Conservation (phyloP, 768 basidiomycete species). For the Peribolospora kevripleyi region DNA sequence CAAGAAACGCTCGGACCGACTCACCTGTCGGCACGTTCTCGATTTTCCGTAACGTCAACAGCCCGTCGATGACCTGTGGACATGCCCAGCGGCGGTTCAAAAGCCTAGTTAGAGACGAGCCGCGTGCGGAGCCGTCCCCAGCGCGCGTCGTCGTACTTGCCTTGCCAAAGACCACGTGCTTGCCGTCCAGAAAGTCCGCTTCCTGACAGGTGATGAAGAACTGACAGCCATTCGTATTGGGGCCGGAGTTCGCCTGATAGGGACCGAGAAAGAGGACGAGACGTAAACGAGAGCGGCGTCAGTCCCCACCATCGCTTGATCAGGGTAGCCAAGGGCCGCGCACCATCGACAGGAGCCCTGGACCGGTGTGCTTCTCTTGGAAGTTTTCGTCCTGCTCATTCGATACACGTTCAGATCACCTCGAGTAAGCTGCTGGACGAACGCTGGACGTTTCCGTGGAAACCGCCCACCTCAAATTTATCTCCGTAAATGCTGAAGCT, state of each 20-base stretch:
- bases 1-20: background rate
- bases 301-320: background rate
- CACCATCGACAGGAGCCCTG: slow-evolving; percentile 82
- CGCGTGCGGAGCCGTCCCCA: too few species aligned
- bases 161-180: slow-evolving; percentile 78
- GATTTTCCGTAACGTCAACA: slow-evolving; percentile 86
- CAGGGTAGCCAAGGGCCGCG: slow-evolving; percentile 8
- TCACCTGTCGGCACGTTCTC: slow-evolving; percentile 65
- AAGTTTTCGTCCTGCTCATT: slow-evolving; percentile 70
- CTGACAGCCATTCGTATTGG: slow-evolving; percentile 86
- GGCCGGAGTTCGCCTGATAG: slow-evolving; percentile 70
- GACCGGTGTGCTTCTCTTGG: slow-evolving; percentile 56
- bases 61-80: slow-evolving; percentile 31
- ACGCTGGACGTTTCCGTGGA: background rate
- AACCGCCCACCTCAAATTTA: slow-evolving; percentile 47
- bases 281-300: background rate
- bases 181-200: slow-evolving; percentile 85
- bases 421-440: background rate
- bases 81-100: background rate
- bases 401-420: too few species aligned
- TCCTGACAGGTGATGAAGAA: slow-evolving; percentile 94
- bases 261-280: background rate
- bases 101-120: background rate
- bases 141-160: too few species aligned
- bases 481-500: slow-evolving; percentile 92